Evolutionary conservation across 441 rosid species (phyloP).

Genomic region (Euphorbia schlechtendalii): DNA sequence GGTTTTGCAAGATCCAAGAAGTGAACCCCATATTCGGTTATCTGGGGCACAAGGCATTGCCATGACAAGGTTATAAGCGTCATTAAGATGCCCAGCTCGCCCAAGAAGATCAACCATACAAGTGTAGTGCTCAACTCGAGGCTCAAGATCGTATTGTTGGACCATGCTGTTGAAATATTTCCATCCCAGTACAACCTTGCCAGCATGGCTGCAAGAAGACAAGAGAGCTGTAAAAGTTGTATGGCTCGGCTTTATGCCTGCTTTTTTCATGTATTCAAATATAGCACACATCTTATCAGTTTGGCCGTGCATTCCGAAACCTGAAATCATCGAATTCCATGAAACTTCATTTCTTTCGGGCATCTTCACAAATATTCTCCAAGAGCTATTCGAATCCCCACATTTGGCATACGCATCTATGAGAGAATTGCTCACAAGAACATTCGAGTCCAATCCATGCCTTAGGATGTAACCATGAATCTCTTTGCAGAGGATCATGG

Average conservation of each 20-base stretch:
- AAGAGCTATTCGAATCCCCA: conserved; percentile 28
- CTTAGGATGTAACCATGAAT: conserved; percentile 35
- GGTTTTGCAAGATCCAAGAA: conserved; percentile 4
- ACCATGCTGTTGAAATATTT: conserved; percentile 41
- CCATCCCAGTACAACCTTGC: conserved; percentile 50
- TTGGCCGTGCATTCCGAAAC: conserved; percentile 51
- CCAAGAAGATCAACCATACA: conserved; percentile 6
- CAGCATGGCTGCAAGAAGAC: conserved; percentile 59
- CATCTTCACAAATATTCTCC: conserved; percentile 33
- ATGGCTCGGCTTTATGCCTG: conserved; percentile 39
- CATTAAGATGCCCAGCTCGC: neutral
- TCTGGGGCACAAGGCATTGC: conserved; percentile 1
- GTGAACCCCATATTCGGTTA: conserved; percentile 2
- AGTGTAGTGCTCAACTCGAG: conserved; percentile 1
- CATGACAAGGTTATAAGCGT: neutral
- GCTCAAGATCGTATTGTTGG: conserved; percentile 20
- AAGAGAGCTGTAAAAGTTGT: conserved; percentile 51
- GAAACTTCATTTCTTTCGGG: conserved; percentile 38
- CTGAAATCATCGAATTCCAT: conserved; percentile 51
- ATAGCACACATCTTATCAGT: conserved; percentile 39
- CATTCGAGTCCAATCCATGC: conserved; percentile 25
- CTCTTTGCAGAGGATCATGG: conserved; percentile 31
- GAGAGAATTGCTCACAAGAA: conserved; percentile 36
- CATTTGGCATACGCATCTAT: conserved; percentile 37
- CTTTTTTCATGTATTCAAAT: conserved; percentile 45